Base-by-base conservation (phyloP, 805 yeast genomes). In the Metschnikowia baotianmanensis region DNA sequence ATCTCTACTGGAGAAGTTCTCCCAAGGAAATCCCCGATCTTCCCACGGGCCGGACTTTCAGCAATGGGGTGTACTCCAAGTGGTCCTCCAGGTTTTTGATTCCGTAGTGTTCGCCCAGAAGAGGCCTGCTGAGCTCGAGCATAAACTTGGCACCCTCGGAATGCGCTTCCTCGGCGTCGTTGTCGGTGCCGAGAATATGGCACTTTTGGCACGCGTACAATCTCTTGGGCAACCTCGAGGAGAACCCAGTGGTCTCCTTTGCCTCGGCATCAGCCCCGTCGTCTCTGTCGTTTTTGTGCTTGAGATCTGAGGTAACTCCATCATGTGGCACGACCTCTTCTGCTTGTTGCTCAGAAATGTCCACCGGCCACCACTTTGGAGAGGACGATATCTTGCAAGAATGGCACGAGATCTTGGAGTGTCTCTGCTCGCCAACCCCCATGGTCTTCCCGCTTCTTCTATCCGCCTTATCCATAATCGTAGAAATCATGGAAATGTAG, bases 321-420 rank as follows among this genome's bases (percentile, higher is more conserved):
- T n/a, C n/a, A n/a, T n/a, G n/a, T n/a, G n/a, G n/a, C n/a, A n/a
- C n/a, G n/a, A n/a, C n/a, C 21, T 3, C 15, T n/a, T 10, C 12
- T 5, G 3, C 12, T 5, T 23, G 6, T 5, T n/a, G 2, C 12
- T 31, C 22, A 0, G 31, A 4, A 1, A 15, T 16, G 6, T 32
- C 24, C 3, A 31, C 17, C 16, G 47, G 43, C 70, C 71, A 63
- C 73, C 73, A 67, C 28, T 59, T 59, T 6, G 73, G 73, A 3
- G 71, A 61, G 4, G 57, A 53, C 1, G 36, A 28, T 1, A 65
- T 48, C 2, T 45, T 36, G 46, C 71, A 65, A 11, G 31, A 36
- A 3, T 23, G 26, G 40, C 71, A 65, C 34, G 31, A 22, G 21
- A 19, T 16, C 20, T 20, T 17, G 22, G 10, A 6, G 28, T 25